Conservation (phyloP, 2,329 filamentous ascomycete genomes). For the Pestalotiopsis sp. region DNA sequence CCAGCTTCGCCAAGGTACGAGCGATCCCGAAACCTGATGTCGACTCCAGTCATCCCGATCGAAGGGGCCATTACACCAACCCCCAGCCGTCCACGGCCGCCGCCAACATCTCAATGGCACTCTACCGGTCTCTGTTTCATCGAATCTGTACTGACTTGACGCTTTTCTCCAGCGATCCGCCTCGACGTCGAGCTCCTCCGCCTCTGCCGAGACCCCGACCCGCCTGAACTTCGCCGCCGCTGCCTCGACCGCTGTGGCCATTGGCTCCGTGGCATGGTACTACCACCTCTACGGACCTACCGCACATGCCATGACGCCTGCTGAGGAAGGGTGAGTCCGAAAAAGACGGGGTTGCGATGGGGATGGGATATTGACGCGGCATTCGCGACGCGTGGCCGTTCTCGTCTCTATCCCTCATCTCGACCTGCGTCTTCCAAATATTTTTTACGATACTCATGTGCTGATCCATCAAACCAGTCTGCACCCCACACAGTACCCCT, state of each 20-base stretch:
- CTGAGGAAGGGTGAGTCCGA: conserved; percentile 92
- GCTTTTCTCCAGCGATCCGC: conserved; percentile 55
- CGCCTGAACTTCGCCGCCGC: conserved; percentile 84
- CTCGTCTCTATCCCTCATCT: neutral
- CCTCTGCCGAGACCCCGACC: conserved; percentile 73
- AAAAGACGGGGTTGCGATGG: neutral
- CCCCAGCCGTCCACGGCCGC: neutral
- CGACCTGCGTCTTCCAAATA: neutral
- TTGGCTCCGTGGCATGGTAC: conserved; percentile 94
- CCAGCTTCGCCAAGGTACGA: conserved; percentile 75
- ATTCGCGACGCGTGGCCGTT: neutral
- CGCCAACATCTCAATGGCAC: conserved; percentile 16
- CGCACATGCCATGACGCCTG: conserved; percentile 85
- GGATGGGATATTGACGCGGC: neutral
- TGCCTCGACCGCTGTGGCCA: conserved; percentile 82
- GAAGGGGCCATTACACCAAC: neutral
- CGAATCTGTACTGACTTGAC: conserved; percentile 38
- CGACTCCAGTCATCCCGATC: neutral
- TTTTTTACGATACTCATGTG: neutral
- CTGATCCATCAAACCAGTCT: conserved; percentile 60
- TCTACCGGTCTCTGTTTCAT: neutral
- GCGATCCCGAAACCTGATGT: conserved; percentile 31
- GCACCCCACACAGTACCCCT: conserved; percentile 89
- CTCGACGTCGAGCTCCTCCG: conserved; percentile 70
- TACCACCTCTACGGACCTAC: conserved; percentile 92